Base-by-base conservation (phyloP, 2,329 filamentous ascomycete genomes). In the Diaporthe humulicola region DNA sequence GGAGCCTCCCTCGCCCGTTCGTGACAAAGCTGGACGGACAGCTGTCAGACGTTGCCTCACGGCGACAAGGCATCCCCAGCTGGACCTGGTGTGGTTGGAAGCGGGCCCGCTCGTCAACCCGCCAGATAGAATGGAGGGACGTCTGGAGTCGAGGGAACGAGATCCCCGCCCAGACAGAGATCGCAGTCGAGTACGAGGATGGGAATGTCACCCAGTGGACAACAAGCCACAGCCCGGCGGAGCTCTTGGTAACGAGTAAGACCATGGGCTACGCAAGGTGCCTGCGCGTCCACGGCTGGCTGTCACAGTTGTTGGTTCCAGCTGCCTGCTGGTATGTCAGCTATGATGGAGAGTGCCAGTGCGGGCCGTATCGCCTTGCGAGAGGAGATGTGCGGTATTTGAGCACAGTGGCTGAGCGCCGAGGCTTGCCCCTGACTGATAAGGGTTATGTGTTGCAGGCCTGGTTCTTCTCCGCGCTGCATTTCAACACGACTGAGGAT, bases 61-160 rank as follows among this genome's bases (percentile, higher is more conserved):
- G 70, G 57, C 61, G 70, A 15, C 38, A 36, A 12, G 70, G 22
- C 3, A 50, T 72, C 15, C 70, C 70, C 17, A 72, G 70, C 57
- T 72, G 70, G 70, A 64, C 70, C 22, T 72, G 70, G 70, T 72
- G 70, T 19, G 70, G 70, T 36, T 72, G 70, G 70, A 72, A 72
- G 57, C 36, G 45, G 17, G 48, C 22, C n/a, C 36, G 33, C 19
- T 52, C 57, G 25, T 64, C 70, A 19, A 52, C 45, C 8, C 57
- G 57, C 33, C 45, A 72, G 57, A 64, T 72, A 64, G 56, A 72
- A 64, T 72, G 70, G 70, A 64, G 70, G 25, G 57, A 64, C 3
- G 57, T 38, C 45, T 72, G 70, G 70, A 64, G 45, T 54, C 57
- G 22, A 19, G 57, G 58, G 1, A 42, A 64, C 33, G 70, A 72